Base-by-base conservation (phyloP, 2,329 filamentous ascomycete genomes). In the Colletotrichum costaricense region DNA sequence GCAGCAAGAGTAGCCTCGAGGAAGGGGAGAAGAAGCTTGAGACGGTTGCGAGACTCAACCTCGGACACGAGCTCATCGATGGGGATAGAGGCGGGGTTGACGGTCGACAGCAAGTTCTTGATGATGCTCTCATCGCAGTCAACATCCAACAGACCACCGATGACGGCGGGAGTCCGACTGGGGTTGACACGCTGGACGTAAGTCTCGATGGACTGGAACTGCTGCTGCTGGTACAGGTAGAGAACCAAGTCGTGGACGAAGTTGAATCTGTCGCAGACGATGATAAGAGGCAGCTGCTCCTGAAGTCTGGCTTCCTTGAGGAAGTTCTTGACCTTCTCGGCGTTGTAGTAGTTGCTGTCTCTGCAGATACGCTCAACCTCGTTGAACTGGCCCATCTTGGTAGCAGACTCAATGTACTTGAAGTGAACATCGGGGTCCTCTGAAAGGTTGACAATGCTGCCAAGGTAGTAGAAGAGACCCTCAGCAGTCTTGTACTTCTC, bases 301-400 rank as follows among this genome's bases (percentile, higher is more conserved):
- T 93, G 92, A 57, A 99, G 88, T 77, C 93, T 93, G 67, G 97
- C 96, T 82, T 99, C 97, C 87, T 99, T 99, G 75, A 99, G 87
- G 90, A 98, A 99, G 87, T 99, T 99, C 89, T 98, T 98, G 71
- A 98, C 95, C 88, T 98, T 97, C 84, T 98, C 95, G 0, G 95
- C 90, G 82, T 98, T 96, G 85, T 95, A 96, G 80, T 90, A 89
- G 82, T 93, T 95, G 88, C 93, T 97, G 83, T 99, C 97, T 74
- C 97, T 92, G 86, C 96, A 98, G 79, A 99, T 96, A 67, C 97
- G 94, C 88, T 99, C 96, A 24, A 99, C 97, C 81, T 99, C 97
- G 77, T 94, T 95, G 80, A 98, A 91, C 84, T 99, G 96, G 35
- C 93, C 92, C 91, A 98, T 97, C 80, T 92, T 94, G 28, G 95